A percentile compares a stretch with the other conserved stretches of the same genome.
phyloP scores from a whole-genome alignment of 306 rosid species.

The Acacia acuminata region DNA sequence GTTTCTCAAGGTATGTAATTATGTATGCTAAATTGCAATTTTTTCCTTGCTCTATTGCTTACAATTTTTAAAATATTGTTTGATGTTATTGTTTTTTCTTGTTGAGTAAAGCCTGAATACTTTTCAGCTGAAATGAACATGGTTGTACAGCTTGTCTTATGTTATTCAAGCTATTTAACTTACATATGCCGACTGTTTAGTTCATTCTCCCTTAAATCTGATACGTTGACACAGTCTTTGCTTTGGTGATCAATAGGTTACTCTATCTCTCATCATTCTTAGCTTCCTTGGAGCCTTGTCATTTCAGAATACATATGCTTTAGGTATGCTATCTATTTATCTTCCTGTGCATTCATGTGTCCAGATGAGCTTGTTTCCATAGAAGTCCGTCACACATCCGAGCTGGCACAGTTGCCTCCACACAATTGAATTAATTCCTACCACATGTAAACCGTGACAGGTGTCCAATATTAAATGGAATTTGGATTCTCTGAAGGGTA shows the following conservation, averaged over 20 bases:
- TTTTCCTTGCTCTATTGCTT: constrained; percentile 4
- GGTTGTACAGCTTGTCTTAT: background rate
- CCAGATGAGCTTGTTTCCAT: background rate
- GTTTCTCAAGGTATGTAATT: constrained; percentile 65
- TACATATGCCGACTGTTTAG: background rate
- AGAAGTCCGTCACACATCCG: background rate
- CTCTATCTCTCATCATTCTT: constrained; percentile 60
- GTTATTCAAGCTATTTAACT: background rate
- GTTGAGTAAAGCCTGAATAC: background rate
- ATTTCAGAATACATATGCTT: constrained; percentile 56
- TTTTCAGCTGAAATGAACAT: background rate
- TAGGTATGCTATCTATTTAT: constrained; percentile 58
- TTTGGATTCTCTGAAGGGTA: constrained; percentile 12
- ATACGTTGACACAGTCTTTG: constrained; percentile 32
- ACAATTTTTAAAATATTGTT: background rate
- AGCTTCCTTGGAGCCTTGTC: constrained; percentile 79
- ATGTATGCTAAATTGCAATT: background rate
- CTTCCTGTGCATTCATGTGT: constrained; percentile 26
- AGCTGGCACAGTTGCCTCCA: background rate
- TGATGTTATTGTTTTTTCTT: background rate
- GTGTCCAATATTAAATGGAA: constrained; percentile 1
- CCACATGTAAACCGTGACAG: background rate
- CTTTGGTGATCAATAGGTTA: constrained; percentile 57
- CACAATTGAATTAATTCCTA: constrained; percentile 8
- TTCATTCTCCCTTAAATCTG: background rate